Conservation (phyloP, 2,329 filamentous ascomycete genomes). For the Blastomyces emzantsi region DNA sequence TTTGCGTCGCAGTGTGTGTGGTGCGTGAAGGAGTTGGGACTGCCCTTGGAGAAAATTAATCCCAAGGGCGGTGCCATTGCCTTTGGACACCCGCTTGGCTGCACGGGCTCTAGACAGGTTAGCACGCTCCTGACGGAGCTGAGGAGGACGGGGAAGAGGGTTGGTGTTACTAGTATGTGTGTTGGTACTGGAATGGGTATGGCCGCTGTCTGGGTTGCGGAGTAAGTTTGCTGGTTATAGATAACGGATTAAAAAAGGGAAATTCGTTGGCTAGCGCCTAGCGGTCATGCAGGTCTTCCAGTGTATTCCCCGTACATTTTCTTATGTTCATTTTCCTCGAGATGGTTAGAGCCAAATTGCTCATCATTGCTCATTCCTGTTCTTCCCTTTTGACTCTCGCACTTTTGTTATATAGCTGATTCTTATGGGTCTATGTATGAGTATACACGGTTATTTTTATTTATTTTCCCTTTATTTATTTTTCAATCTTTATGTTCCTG, state of each 20-base stretch:
- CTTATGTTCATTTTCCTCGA: not conserved
- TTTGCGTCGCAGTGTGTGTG: conserved; percentile 93
- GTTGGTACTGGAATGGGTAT: conserved; percentile 96
- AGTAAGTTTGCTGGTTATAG: conserved; percentile 46
- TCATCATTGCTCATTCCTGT: not conserved
- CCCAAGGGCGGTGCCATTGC: conserved; percentile 95
- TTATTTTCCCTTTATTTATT: not conserved
- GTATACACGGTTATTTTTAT: not conserved
- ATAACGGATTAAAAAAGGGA: not conserved
- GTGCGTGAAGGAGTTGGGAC: conserved; percentile 78
- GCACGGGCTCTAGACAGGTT: conserved; percentile 88
- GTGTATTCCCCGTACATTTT: conserved; percentile 8
- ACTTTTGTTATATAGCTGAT: not conserved
- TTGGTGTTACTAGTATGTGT: conserved; percentile 95
- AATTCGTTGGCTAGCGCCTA: not conserved
- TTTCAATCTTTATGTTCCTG: not conserved
- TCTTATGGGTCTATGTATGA: conserved; percentile 1
- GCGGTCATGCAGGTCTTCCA: conserved; percentile 7
- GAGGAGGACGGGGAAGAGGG: conserved; percentile 69
- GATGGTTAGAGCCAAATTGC: conserved; percentile 7
- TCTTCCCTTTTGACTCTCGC: not conserved
- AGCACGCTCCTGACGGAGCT: conserved; percentile 87
- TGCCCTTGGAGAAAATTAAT: conserved; percentile 83
- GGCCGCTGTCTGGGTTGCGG: conserved; percentile 92
- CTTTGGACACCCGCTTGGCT: conserved; percentile 89